Evolutionary conservation across 2,329 filamentous ascomycete genomes (phyloP).

Genomic region (Amauroascus niger): DNA sequence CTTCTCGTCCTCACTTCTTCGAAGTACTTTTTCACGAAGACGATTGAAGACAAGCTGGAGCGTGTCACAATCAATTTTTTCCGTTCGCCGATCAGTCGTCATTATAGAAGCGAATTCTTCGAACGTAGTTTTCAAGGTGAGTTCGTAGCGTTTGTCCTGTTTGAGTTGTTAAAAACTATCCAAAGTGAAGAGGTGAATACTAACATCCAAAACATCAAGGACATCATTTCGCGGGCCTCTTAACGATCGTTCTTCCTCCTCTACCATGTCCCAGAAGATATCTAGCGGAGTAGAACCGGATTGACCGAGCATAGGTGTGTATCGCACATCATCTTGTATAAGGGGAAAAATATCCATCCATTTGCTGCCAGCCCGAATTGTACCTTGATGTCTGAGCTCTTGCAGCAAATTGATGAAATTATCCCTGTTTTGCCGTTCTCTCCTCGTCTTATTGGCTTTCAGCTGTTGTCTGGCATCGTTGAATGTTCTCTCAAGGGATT

Average conservation of each 20-base stretch:
- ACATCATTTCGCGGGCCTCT: slow-evolving; percentile 73
- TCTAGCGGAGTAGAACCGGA: slow-evolving; percentile 77
- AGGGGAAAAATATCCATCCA: slow-evolving; percentile 73
- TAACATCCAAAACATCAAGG: slow-evolving; percentile 77
- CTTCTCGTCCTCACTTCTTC: slow-evolving; percentile 74
- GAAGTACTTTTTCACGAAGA: slow-evolving; percentile 75
- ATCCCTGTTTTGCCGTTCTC: slow-evolving; percentile 80
- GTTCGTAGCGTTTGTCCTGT: slow-evolving; percentile 83
- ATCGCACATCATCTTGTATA: slow-evolving; percentile 72
- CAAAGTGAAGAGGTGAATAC: slow-evolving; percentile 22
- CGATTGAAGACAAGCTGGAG: slow-evolving; percentile 76
- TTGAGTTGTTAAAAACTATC: slow-evolving; percentile 29
- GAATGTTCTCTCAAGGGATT: slow-evolving; percentile 77
- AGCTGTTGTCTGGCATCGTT: slow-evolving; percentile 85
- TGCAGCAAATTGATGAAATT: slow-evolving; percentile 63
- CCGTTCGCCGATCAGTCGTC: slow-evolving; percentile 76
- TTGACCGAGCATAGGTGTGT: slow-evolving; percentile 73
- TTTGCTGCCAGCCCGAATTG: slow-evolving; percentile 81
- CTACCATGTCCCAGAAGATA: slow-evolving; percentile 89
- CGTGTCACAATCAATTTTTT: slow-evolving; percentile 72
- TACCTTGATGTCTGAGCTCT: slow-evolving; percentile 63
- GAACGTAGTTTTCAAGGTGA: slow-evolving; percentile 74
- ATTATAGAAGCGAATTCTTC: slow-evolving; percentile 79
- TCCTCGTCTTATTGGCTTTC: slow-evolving; percentile 68
- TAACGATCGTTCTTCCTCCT: slow-evolving; percentile 84